phyloP scores from a whole-genome alignment of 2,329 filamentous ascomycete genomes.

The Cladophialophora yegresii region DNA sequence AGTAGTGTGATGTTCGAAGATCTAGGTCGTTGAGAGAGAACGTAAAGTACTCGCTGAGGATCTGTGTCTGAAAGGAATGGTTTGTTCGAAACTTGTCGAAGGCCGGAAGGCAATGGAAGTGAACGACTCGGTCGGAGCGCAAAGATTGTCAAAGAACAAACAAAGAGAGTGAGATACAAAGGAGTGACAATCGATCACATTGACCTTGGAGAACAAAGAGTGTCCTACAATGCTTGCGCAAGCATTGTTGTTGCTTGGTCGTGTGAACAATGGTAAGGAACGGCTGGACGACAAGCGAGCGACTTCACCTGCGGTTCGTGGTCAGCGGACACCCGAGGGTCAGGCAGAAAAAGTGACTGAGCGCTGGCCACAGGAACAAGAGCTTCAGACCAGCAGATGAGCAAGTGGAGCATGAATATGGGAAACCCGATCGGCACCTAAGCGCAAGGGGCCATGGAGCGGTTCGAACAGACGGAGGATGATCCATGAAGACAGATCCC shows the following conservation, averaged over 20 bases:
- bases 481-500: conserved; percentile 29
- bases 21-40: conserved; percentile 16
- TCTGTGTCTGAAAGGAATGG: conserved; percentile 19
- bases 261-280: conserved; percentile 28
- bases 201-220: conserved; percentile 27
- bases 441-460: conserved; percentile 30
- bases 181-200: conserved; percentile 31
- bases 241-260: conserved; percentile 31
- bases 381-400: conserved; percentile 24
- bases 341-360: conserved; percentile 8
- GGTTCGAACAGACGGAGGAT: conserved; percentile 10
- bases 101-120: conserved; percentile 14
- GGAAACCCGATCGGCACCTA: conserved; percentile 33
- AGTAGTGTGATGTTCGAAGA: background rate
- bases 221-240: conserved; percentile 30
- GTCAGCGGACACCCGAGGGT: conserved; percentile 15
- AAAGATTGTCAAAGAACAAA: conserved; percentile 30
- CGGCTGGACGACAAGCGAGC: conserved; percentile 29
- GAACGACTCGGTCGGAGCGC: conserved; percentile 18
- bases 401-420: conserved; percentile 30
- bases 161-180: conserved; percentile 29
- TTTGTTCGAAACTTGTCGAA: conserved; percentile 21
- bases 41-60: conserved; percentile 23
- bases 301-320: conserved; percentile 21
- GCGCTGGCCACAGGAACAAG: conserved; percentile 13